Conservation (phyloP, 768 basidiomycete genomes). For the Daedaleopsis sinensis region DNA sequence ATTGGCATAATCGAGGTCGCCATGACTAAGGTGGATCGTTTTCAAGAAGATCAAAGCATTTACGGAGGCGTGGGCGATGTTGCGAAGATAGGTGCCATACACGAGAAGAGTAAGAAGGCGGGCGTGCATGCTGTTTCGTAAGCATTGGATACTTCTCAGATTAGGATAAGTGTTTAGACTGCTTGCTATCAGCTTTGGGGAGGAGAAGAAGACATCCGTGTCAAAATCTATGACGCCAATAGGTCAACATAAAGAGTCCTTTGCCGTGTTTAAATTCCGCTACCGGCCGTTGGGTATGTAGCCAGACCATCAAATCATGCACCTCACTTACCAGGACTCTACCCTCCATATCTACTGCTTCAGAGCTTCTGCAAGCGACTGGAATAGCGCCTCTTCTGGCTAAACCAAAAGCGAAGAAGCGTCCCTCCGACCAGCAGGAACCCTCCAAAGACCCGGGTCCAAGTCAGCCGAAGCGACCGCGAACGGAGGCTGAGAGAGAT, state of each 20-base stretch:
- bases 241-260: constrained; percentile 1
- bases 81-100: neutral
- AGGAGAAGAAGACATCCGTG: neutral
- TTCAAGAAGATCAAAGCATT: too few species aligned
- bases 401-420: neutral
- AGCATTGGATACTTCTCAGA: neutral
- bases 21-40: constrained; percentile 2
- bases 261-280: constrained; percentile 16
- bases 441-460: neutral
- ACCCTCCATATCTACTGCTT: neutral
- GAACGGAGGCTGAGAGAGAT: neutral
- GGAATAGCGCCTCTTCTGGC: constrained; percentile 1
- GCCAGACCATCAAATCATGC: neutral
- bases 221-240: neutral
- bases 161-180: neutral
- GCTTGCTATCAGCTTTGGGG: neutral
- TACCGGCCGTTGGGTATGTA: constrained; percentile 16
- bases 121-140: constrained; percentile 16
- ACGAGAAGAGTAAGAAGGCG: constrained; percentile 23
- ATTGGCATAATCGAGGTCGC: constrained; percentile 12
- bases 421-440: neutral
- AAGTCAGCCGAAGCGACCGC: neutral
- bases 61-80: neutral
- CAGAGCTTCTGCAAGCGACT: constrained; percentile 9
- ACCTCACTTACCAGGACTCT: too few species aligned